Percentiles rank a stretch among this genome's conserved stretches.
These are phyloP conservation scores for Hypoxylon sp. DNA, from an alignment of 2,329 filamentous ascomycete genomes.

Conservation along the genomic window DNA sequence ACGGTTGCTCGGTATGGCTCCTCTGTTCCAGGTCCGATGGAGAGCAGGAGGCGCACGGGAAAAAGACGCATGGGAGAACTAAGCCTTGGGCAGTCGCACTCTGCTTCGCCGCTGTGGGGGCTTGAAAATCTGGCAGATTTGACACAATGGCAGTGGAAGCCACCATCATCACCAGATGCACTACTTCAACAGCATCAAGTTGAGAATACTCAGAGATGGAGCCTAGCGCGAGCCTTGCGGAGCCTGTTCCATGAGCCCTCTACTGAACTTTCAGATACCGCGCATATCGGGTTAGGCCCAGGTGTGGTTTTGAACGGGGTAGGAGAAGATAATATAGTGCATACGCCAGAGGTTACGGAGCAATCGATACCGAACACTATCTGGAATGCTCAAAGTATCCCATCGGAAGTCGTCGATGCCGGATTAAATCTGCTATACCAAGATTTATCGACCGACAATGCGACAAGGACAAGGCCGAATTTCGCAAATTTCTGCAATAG, in stretches of 20 bases:
- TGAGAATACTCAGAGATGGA: conserved; percentile 4
- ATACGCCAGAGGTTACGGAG: not conserved
- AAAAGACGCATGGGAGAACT: conserved; percentile 68
- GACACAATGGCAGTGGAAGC: conserved; percentile 65
- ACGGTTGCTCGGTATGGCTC: conserved; percentile 48
- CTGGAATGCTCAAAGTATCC: conserved; percentile 32
- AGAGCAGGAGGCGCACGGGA: conserved; percentile 66
- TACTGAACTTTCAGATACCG: not conserved
- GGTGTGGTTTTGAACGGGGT: conserved; percentile 24
- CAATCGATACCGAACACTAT: conserved; percentile 1
- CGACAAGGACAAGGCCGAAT: conserved; percentile 4
- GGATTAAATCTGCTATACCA: conserved; percentile 34
- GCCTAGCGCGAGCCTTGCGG: conserved; percentile 9
- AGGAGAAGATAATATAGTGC: conserved; percentile 14
- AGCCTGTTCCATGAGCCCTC: conserved; percentile 19
- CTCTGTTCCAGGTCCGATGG: conserved; percentile 67
- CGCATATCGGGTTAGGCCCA: conserved; percentile 12
- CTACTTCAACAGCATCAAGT: conserved; percentile 33
- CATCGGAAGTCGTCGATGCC: conserved; percentile 32
- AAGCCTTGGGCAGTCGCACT: conserved; percentile 56
- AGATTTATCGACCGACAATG: conserved; percentile 27
- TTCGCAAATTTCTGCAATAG: conserved; percentile 45
- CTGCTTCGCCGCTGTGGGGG: conserved; percentile 59
- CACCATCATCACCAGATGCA: conserved; percentile 57
- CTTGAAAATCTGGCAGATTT: conserved; percentile 60